Conservation (phyloP, 805 yeast species). For the Starmerella cellae region DNA sequence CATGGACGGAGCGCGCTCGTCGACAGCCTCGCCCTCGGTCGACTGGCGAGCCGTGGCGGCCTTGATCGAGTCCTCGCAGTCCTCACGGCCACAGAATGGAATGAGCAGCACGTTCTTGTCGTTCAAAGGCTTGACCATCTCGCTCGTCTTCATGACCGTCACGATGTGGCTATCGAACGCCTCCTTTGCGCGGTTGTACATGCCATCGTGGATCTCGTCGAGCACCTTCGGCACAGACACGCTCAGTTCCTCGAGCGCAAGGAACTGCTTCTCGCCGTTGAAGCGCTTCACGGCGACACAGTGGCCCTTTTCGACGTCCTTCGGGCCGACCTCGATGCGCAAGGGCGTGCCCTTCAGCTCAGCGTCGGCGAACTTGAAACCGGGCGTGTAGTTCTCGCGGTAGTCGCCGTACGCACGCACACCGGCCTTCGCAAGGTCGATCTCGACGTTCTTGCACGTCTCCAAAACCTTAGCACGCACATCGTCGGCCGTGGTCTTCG, state of each 20-base stretch:
- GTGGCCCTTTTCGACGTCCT: constrained; percentile 68
- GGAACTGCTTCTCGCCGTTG: constrained; percentile 58
- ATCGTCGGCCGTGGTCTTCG: constrained; percentile 70
- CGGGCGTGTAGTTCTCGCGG: constrained; percentile 91
- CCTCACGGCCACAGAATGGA: constrained; percentile 95
- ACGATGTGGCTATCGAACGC: constrained; percentile 76
- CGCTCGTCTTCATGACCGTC: constrained; percentile 70
- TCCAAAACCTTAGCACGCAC: constrained; percentile 54
- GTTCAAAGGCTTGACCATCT: constrained; percentile 85
- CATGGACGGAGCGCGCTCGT: constrained; percentile 96
- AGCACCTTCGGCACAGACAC: constrained; percentile 58
- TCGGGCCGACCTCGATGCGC: constrained; percentile 92
- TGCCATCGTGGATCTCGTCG: constrained; percentile 64
- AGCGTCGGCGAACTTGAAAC: constrained; percentile 97
- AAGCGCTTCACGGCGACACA: constrained; percentile 90
- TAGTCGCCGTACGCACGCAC: constrained; percentile 74
- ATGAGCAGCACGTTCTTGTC: constrained; percentile 78
- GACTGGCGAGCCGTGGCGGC: constrained; percentile 66
- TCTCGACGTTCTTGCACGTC: constrained; percentile 60
- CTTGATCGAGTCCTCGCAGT: constrained; percentile 95
- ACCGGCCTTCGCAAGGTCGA: constrained; percentile 43
- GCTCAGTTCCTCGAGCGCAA: constrained; percentile 53
- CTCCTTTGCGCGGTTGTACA: constrained; percentile 67
- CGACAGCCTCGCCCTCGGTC: constrained; percentile 70
- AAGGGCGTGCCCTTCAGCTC: constrained; percentile 93